Base-by-base conservation (phyloP, 305 asterid species). In the Withania somnifera region DNA sequence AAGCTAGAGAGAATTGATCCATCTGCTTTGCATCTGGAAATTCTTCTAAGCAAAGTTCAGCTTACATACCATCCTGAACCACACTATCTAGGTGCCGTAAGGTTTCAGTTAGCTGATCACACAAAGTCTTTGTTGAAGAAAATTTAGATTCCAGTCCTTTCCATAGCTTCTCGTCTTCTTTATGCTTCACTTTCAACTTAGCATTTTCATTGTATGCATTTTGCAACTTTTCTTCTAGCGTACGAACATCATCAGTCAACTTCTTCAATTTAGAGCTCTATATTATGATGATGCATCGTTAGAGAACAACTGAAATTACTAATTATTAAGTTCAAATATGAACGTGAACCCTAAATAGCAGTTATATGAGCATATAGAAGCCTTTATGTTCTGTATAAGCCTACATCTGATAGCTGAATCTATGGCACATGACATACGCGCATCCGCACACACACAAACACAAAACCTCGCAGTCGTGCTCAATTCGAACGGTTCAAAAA, bases 91-190 rank as follows among this genome's bases (percentile, higher is more conserved):
- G 85, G 83, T 84, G 91, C 87, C 88, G 95, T 85, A 94, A 83
- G 66, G 98, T 93, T 84, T 89, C 95, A 22, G 89, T 88, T 77
- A 97, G 93, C 88, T 92, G 94, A 90, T 91, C 93, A 79, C 98
- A 97, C 82, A 88, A 81, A 76, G 92, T 87, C 90, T 92, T 94
- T 45, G 97, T 91, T 42, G 93, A 93, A 82, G 89, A 87, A 87
- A 95, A 91, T 86, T 97, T 97, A 26, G 97, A 92, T 79, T 92
- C 97, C 77, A 97, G 91, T 77, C 97, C 99, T 80, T 77, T 89
- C 98, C 99, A 94, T 20, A 93, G 96, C 89, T 92, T 94, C 87
- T 91, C 97, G 81, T 94, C 98, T 86, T 97, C 99, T 87, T 93
- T 94, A 85, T 91, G 98, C 90, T 87, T 94, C 84, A 90, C 98